These are phyloP conservation scores for Dioscorea zingiberensis DNA, from an alignment of 106 monocot species.

Conservation along the genomic window DNA sequence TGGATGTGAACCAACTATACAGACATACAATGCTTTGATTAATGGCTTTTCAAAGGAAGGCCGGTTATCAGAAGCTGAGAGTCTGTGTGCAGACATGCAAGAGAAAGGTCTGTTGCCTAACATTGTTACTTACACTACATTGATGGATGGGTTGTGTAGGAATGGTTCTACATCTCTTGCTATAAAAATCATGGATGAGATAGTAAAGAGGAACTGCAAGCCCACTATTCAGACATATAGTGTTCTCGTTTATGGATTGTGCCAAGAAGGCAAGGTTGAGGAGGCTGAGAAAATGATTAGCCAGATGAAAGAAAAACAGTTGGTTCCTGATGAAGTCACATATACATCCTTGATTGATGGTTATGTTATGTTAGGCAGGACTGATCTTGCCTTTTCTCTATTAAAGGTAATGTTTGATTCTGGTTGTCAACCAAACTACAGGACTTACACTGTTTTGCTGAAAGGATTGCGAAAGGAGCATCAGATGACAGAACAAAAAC, in stretches of 20 bases:
- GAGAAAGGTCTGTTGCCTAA: constrained; percentile 44
- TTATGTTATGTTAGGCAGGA: constrained; percentile 35
- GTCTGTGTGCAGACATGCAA: constrained; percentile 32
- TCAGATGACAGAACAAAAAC: constrained; percentile 23
- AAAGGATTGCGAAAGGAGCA: constrained; percentile 49
- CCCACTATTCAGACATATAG: constrained; percentile 73
- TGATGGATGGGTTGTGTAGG: constrained; percentile 71
- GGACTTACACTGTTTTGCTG: constrained; percentile 48
- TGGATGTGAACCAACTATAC: constrained; percentile 51
- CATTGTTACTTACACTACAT: constrained; percentile 72
- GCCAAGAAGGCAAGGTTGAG: constrained; percentile 54
- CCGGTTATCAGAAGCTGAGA: constrained; percentile 38
- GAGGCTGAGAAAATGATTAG: constrained; percentile 56
- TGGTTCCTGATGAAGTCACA: constrained; percentile 50
- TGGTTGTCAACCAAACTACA: constrained; percentile 53
- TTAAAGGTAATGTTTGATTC: constrained; percentile 39
- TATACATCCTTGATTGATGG: constrained; percentile 72
- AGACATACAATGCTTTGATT: constrained; percentile 71
- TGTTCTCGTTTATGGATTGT: constrained; percentile 69
- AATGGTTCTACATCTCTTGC: constrained; percentile 47
- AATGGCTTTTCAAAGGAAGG: constrained; percentile 60
- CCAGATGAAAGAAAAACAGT: constrained; percentile 37
- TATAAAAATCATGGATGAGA: constrained; percentile 50
- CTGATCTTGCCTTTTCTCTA: constrained; percentile 54
- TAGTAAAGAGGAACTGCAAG: constrained; percentile 30